phyloP scores from a whole-genome alignment of 805 yeast genomes.

The Spathaspora passalidarum region DNA sequence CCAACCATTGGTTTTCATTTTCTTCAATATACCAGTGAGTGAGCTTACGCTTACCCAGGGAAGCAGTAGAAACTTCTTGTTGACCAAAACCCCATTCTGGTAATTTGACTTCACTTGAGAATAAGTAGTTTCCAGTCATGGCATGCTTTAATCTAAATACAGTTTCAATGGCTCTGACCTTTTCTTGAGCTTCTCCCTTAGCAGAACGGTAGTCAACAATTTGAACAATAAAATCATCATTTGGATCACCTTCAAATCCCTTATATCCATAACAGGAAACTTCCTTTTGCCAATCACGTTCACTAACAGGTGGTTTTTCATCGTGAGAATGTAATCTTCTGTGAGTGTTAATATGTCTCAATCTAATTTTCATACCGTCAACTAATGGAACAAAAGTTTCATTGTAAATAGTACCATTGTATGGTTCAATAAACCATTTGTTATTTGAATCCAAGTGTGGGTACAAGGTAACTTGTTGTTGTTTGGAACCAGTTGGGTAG shows the following conservation, averaged over 20 bases:
- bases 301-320: constrained; percentile 73
- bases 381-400: constrained; percentile 58
- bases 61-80: constrained; percentile 80
- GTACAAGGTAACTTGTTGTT: constrained; percentile 78
- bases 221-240: constrained; percentile 78
- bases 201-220: constrained; percentile 55
- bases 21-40: constrained; percentile 74
- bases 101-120: constrained; percentile 70
- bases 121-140: constrained; percentile 72
- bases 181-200: constrained; percentile 49
- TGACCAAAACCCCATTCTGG: constrained; percentile 85
- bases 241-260: constrained; percentile 78
- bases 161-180: constrained; percentile 64
- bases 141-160: constrained; percentile 75
- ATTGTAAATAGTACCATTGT: constrained; percentile 56
- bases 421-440: constrained; percentile 68
- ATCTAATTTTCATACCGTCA: constrained; percentile 70
- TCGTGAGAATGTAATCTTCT: constrained; percentile 82
- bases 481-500: constrained; percentile 78
- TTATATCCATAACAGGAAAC: constrained; percentile 73
- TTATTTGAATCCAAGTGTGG: constrained; percentile 77
- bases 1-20: constrained; percentile 53
- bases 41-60: constrained; percentile 59
- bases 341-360: constrained; percentile 54
- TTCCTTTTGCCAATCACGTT: constrained; percentile 82